Percentiles rank a stretch among this genome's conserved stretches.
These are phyloP conservation scores for Phialophora chinensis DNA, from an alignment of 2,329 filamentous ascomycete species.

Conservation along the genomic window DNA sequence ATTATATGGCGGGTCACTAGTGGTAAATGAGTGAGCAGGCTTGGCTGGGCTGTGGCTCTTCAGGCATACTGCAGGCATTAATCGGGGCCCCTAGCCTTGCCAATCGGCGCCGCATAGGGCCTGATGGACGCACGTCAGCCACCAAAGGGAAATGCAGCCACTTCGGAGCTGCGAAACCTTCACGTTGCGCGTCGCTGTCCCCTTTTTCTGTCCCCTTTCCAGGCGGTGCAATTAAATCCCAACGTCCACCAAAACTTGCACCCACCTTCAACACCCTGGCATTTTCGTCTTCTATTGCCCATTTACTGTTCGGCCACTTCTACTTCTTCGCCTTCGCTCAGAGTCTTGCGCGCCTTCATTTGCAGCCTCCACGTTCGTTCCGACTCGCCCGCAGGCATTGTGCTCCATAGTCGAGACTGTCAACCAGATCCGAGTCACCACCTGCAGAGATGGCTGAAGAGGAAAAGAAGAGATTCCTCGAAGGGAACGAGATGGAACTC, in stretches of 20 bases:
- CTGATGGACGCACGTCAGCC: slow-evolving; percentile 29
- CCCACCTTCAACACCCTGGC: slow-evolving; percentile 8
- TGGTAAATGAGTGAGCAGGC: background rate
- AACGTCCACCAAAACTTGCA: slow-evolving; percentile 7
- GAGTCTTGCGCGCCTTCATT: background rate
- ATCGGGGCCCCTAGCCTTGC: background rate
- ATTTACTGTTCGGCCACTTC: slow-evolving; percentile 2
- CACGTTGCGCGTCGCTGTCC: slow-evolving; percentile 23
- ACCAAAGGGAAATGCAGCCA: slow-evolving; percentile 10
- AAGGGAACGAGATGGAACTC: slow-evolving; percentile 73
- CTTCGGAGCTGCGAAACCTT: slow-evolving; percentile 7
- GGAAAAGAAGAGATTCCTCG: slow-evolving; percentile 71
- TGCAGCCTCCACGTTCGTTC: background rate
- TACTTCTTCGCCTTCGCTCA: background rate
- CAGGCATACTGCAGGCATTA: background rate
- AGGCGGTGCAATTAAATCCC: slow-evolving; percentile 14
- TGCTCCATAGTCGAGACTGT: background rate
- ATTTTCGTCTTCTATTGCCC: slow-evolving; percentile 15
- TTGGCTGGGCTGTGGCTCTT: slow-evolving; percentile 9
- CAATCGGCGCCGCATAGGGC: slow-evolving; percentile 1
- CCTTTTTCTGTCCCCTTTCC: slow-evolving; percentile 20
- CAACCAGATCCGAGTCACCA: background rate
- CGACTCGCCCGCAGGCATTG: background rate
- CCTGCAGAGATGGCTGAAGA: slow-evolving; percentile 75
- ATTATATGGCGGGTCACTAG: slow-evolving; percentile 14